A percentile compares a stretch with the other conserved stretches of the same genome.
Conservation (phyloP, 495 filamentous ascomycete species). For the Hypoxylon perforatum region DNA sequence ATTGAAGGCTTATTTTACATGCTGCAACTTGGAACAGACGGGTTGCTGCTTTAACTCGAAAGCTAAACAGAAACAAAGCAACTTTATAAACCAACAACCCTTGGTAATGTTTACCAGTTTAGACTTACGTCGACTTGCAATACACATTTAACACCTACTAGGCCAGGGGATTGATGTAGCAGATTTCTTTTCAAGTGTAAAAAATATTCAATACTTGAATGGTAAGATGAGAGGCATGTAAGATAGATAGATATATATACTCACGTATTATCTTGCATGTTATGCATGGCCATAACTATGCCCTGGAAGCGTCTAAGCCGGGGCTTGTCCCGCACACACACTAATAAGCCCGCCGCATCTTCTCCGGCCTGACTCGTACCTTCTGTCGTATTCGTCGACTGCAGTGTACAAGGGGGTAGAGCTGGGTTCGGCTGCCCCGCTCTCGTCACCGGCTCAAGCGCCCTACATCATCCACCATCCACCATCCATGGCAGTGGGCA, state of each 20-base stretch:
- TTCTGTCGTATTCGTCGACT: slow-evolving; percentile 2
- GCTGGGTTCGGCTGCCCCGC: slow-evolving; percentile 16
- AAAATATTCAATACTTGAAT: too few relatives aligned
- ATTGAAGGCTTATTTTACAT: slow-evolving; percentile 1
- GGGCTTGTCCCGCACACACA: slow-evolving; percentile 1
- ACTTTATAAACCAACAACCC: not conserved
- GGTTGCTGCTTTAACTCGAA: slow-evolving; percentile 25
- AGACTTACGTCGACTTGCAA: not conserved
- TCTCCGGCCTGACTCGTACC: slow-evolving; percentile 11
- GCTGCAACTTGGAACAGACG: slow-evolving; percentile 8
- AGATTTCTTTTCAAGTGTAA: too few relatives aligned
- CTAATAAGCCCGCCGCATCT: slow-evolving; percentile 16
- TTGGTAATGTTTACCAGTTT: not conserved
- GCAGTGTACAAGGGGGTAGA: slow-evolving; percentile 4
- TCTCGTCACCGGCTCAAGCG: not conserved
- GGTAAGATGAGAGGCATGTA: too few relatives aligned
- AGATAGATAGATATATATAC: not conserved
- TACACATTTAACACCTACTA: not conserved
- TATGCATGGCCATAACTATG: not conserved
- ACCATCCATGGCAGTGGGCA: not conserved
- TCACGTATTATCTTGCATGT: not conserved
- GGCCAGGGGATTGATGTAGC: too few relatives aligned
- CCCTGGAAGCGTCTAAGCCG: not conserved
- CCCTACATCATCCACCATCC: not conserved
- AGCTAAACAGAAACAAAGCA: not conserved